Percentiles rank a stretch among this genome's conserved stretches.
Evolutionary conservation across 192 early-diverging fungal genomes (phyloP).

Genomic region (Thoreauomyces humboldtii): DNA sequence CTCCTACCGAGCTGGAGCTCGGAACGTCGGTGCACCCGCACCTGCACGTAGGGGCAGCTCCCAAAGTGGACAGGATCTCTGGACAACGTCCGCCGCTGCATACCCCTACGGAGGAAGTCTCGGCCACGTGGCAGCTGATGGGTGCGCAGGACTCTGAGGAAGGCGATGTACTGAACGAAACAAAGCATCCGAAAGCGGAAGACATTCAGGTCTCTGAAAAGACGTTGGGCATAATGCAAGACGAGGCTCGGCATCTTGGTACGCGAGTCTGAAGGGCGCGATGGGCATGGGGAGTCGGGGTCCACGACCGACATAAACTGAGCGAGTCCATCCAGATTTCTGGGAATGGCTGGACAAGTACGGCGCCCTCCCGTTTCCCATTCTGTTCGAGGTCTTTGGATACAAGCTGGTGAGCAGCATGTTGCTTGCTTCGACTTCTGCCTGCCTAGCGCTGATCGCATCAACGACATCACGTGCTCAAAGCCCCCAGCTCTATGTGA

Average conservation of each 20-base stretch:
- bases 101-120: background rate
- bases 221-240: constrained; percentile 24
- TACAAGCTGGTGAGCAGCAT: constrained; percentile 31
- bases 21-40: constrained; percentile 8
- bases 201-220: constrained; percentile 13
- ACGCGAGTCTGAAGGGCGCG: constrained; percentile 6
- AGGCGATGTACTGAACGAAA: background rate
- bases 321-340: constrained; percentile 33
- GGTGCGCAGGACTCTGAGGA: background rate
- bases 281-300: background rate
- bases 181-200: background rate
- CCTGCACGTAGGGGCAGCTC: background rate
- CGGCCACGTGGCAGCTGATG: background rate
- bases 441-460: too few relatives aligned
- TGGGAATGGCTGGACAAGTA: constrained; percentile 69
- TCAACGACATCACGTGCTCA: too few relatives aligned
- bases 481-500: background rate
- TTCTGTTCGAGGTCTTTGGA: constrained; percentile 66
- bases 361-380: constrained; percentile 49
- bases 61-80: background rate
- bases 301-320: background rate
- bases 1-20: constrained; percentile 21
- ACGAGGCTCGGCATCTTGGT: constrained; percentile 35
- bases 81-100: background rate
- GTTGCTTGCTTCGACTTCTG: background rate